Base-by-base conservation (phyloP, 495 filamentous ascomycete genomes). In the Trichoderma gamsii region DNA sequence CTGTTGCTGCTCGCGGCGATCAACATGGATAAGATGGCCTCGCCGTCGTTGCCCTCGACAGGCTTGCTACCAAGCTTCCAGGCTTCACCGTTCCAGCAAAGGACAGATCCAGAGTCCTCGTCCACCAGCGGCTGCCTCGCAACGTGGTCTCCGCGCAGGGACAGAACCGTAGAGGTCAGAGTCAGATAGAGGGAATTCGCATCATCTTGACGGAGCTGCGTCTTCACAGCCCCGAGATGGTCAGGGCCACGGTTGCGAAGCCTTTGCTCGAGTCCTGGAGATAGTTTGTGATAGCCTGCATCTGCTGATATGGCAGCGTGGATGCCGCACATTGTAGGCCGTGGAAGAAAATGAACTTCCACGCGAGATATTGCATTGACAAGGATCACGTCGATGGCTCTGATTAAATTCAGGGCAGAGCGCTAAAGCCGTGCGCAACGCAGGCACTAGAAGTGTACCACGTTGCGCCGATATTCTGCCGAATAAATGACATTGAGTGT, bases 71-170 rank as follows among this genome's bases (percentile, higher is more conserved):
- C 73, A 66, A 96, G 83, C 65, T 83, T 88, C 95, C 95, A 99
- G 11, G 93, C 96, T 75, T 99, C 95, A n/a, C 95, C 95, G 72
- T 98, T 98, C 94, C 95, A 99, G 82, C 94, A 97, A 18, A 99
- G 82, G 15, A 91, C 80, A 11, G 90, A 94, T 23, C 83, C 83
- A n/a, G 82, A 85, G 2, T 70, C 68, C 5, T 71, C 21, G 71
- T 91, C 87, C 49, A 82, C 76, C 23, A 96, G 83, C 0, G 95
- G 95, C 72, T 99, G 95, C 16, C 77, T 73, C 21, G 88, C 85
- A 61, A 96, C 72, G 68, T 84, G 81, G 44, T 87, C 83, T 25
- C 95, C 94, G 71, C 95, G 85, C 23, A 99, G 81, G 5, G 93
- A 86, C 6, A 99, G 84, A 1, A 99, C 95, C 5, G 91, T 96